Percentiles rank a stretch among this genome's conserved stretches.
These are phyloP conservation scores for Medicago arabica DNA, from an alignment of 306 rosid genomes.

Conservation along the genomic window DNA sequence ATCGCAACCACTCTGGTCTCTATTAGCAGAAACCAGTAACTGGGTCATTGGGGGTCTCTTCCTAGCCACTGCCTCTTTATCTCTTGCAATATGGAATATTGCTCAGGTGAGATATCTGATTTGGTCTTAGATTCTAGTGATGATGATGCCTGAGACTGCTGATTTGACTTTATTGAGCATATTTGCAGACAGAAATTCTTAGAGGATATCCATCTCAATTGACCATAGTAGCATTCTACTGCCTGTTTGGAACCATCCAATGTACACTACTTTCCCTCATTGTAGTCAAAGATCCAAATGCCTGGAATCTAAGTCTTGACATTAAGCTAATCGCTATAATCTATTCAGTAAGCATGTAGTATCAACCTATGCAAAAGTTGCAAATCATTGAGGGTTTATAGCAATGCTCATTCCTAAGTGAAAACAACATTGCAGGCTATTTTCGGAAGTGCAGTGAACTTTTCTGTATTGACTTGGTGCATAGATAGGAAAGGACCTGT, in stretches of 20 bases:
- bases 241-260: constrained; percentile 75
- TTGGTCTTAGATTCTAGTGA: constrained; percentile 1
- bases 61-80: constrained; percentile 52
- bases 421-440: constrained; percentile 49
- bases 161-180: constrained; percentile 40
- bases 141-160: constrained; percentile 3
- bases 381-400: background rate
- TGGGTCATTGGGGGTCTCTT: constrained; percentile 69
- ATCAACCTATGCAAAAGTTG: constrained; percentile 18
- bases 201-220: constrained; percentile 62
- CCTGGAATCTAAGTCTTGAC: constrained; percentile 57
- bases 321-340: constrained; percentile 56
- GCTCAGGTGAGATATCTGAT: constrained; percentile 52
- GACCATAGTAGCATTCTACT: constrained; percentile 64
- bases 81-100: constrained; percentile 55
- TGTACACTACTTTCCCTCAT: constrained; percentile 53
- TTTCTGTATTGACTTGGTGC: constrained; percentile 62
- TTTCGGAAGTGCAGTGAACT: constrained; percentile 58
- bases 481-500: constrained; percentile 70
- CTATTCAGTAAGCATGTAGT: constrained; percentile 62
- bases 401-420: constrained; percentile 35
- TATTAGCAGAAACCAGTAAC: constrained; percentile 41
- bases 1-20: background rate
- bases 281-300: constrained; percentile 54
- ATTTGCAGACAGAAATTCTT: constrained; percentile 64